Evolutionary conservation across 2,329 filamentous ascomycete genomes (phyloP), one percentile per base, ranked within the genome.

Genomic region (Ceratocystis alfenasii): DNA sequence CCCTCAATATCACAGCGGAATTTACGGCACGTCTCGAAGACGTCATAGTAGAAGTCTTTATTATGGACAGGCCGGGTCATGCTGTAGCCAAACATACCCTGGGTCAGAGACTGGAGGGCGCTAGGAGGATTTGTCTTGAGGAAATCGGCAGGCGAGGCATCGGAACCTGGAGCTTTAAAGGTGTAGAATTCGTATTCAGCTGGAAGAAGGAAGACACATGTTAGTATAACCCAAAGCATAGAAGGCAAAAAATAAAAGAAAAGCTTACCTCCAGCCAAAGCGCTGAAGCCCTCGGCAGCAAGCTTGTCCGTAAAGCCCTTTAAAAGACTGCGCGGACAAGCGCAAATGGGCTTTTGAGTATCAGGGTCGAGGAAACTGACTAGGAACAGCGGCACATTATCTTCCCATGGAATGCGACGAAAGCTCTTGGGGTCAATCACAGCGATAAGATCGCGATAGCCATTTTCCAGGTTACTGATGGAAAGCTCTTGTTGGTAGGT

Each of bases 141-240:
- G 74, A 89, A 95, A 6, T 81, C 77, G 28, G 90, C 88, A 0
- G 90, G 88, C 0, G 88, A 86, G 36, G 86, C 84, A 22, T 79
- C 73, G 36, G 78, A 75, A 22, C 78, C 75, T 8, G 91, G 91
- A 3, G 84, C 83, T 71, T 86, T 83, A 77, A 95, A 96, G 72
- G 94, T 90, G 79, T 87, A 96, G 81, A 96, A 96, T 72, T 96
- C 92, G 78, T 94, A 96, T 74, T 96, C 92, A 72, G 89, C 91
- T 95, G 72, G 61, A 59, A 30, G 25, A 17, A 12, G 33, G 20
- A 28, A n/a, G 30, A 10, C 3, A 2, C 20, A 66, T 67, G 64
- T 67, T 15, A 7, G 44, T 25, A 22, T 10, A n/a, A 1, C 30
- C 17, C 5, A 17, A 5, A 4, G 30, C 12, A 12, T 8, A n/a